These are phyloP conservation scores for Trichoderma atroviride DNA, from an alignment of 2,329 filamentous ascomycete genomes.

Conservation along the genomic window DNA sequence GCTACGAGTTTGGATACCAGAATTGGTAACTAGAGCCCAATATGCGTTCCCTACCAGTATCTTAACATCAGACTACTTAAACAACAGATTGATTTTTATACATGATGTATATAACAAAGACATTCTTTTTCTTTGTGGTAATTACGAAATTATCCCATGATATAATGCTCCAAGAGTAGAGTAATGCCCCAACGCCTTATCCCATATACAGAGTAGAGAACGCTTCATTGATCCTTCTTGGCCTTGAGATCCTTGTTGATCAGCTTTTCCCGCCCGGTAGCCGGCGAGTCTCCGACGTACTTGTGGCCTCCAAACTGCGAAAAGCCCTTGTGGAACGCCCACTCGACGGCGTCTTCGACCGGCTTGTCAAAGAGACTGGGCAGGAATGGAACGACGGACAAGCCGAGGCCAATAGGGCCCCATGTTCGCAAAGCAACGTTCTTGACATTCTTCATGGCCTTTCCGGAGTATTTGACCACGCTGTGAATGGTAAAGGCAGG, in stretches of 20 bases:
- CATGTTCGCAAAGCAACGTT: conserved; percentile 77
- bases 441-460: conserved; percentile 80
- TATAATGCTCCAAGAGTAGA: conserved; percentile 12
- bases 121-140: background rate
- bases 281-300: conserved; percentile 58
- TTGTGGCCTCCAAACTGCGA: conserved; percentile 66
- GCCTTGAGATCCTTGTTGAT: conserved; percentile 48
- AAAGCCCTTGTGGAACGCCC: conserved; percentile 83
- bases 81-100: background rate
- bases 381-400: conserved; percentile 78
- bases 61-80: background rate
- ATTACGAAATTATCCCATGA: background rate
- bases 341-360: conserved; percentile 89
- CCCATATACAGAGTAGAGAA: background rate
- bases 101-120: background rate
- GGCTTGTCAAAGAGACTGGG: conserved; percentile 88
- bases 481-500: conserved; percentile 94
- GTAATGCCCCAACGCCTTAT: conserved; percentile 10
- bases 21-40: background rate
- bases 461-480: conserved; percentile 85
- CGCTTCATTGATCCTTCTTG: conserved; percentile 44
- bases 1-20: background rate
- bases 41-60: background rate
- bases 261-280: conserved; percentile 53
- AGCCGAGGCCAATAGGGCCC: conserved; percentile 84